Evolutionary conservation across 805 yeast genomes (phyloP), one percentile per base, ranked within the genome.

Genomic region (Candida orba): DNA sequence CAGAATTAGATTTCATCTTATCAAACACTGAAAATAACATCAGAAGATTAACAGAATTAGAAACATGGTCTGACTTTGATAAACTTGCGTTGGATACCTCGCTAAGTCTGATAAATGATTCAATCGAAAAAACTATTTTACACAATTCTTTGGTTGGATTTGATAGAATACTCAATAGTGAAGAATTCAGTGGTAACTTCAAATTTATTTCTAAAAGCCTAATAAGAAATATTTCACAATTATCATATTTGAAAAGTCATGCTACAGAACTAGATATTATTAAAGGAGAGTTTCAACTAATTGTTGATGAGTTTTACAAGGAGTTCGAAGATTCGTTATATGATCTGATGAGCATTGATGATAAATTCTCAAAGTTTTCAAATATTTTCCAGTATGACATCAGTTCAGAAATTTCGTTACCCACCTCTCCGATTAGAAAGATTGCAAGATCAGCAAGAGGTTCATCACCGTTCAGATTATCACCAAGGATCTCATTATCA

Each of bases 131-230:
- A 41, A 80, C 80, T 32, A 67, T 81, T 6, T 58, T 81, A 20
- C 70, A 75, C 44, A 72, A 73, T 48, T 72, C 86, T 1, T 73
- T 84, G 0, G 60, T 76, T 6, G 59, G 78, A 27, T 71, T 75
- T 53, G 89, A 81, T 53, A 71, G 72, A 42, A 54, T 69, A 53
- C 47, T 65, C 10, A 51, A 57, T 14, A 59, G 64, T 29, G 52
- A 55, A 17, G 54, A 49, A 1, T 54, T 66, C 41, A 53, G 39
- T 41, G 40, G 48, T 17, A 56, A 55, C 36, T 51, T 53, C 34
- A 47, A 44, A 37, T 56, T 54, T 27, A 30, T 46, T 5, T 43
- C 53, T 13, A 24, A 44, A 17, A 48, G 40, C 4, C 25, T 55
- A 34, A 45, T 51, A 29, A 32, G 41, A 31, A 34, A 46, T 42